Evolutionary conservation across 2,329 filamentous ascomycete genomes (phyloP).

Genomic region (Colletotrichum spinosum): DNA sequence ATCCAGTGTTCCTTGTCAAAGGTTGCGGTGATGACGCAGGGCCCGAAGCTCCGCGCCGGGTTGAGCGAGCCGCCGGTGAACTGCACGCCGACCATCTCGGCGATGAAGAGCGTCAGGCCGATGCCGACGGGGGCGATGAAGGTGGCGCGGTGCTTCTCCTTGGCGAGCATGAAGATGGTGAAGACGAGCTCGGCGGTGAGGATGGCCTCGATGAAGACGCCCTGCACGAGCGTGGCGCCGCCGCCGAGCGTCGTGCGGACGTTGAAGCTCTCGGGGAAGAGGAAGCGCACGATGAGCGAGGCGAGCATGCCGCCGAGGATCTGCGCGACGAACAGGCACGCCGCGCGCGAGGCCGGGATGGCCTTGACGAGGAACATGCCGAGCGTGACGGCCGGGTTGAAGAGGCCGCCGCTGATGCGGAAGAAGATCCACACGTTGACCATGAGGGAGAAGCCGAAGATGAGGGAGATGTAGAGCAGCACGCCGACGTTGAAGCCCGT

Average conservation of each 20-base stretch:
- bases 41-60: constrained; percentile 59
- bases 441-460: constrained; percentile 56
- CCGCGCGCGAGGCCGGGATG: constrained; percentile 57
- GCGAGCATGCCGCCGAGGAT: constrained; percentile 59
- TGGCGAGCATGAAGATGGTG: constrained; percentile 64
- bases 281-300: constrained; percentile 53
- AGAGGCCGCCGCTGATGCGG: constrained; percentile 54
- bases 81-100: constrained; percentile 58
- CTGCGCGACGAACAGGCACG: constrained; percentile 62
- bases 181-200: constrained; percentile 61
- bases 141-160: constrained; percentile 60
- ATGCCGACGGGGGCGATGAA: constrained; percentile 62
- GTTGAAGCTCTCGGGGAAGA: constrained; percentile 58
- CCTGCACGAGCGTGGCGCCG: constrained; percentile 55
- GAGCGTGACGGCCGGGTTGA: constrained; percentile 58
- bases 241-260: constrained; percentile 54
- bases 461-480: constrained; percentile 55
- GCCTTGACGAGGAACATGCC: constrained; percentile 63
- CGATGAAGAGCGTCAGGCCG: constrained; percentile 58
- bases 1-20: constrained; percentile 61
- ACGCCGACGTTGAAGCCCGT: constrained; percentile 58
- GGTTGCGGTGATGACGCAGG: constrained; percentile 54
- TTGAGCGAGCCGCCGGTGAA: constrained; percentile 62
- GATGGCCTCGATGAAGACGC: constrained; percentile 62
- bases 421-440: constrained; percentile 63